phyloP scores from a whole-genome alignment of 768 basidiomycete species.

The Rhizopogon roseolus region DNA sequence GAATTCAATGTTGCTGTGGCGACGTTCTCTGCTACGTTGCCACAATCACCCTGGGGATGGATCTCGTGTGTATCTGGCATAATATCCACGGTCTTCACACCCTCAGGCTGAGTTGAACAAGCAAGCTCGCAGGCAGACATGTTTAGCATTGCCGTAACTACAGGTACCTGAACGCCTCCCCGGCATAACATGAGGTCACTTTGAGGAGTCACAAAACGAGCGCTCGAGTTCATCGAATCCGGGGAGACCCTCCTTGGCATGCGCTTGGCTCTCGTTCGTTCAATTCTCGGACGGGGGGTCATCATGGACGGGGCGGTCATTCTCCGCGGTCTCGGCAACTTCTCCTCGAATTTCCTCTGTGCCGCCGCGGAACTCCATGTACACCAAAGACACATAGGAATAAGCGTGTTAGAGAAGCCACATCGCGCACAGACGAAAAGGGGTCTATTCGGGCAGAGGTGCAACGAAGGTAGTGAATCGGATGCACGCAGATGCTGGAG shows the following conservation, averaged over 20 bases:
- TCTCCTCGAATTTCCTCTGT: slow-evolving; percentile 33
- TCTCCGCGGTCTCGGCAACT: slow-evolving; percentile 30
- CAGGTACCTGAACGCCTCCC: slow-evolving; percentile 12
- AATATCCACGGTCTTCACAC: not conserved
- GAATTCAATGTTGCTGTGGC: slow-evolving; percentile 22
- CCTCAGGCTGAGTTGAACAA: not conserved
- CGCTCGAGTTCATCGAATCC: slow-evolving; percentile 15
- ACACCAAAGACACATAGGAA: slow-evolving; percentile 50
- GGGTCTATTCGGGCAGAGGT: slow-evolving; percentile 36
- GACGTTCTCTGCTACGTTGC: slow-evolving; percentile 16
- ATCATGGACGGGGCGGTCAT: slow-evolving; percentile 22
- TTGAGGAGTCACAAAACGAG: slow-evolving; percentile 17
- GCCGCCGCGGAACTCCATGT: slow-evolving; percentile 41
- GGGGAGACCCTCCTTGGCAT: slow-evolving; percentile 15
- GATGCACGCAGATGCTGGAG: slow-evolving; percentile 39
- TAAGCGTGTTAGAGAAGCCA: slow-evolving; percentile 42
- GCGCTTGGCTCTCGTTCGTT: not conserved
- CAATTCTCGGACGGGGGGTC: slow-evolving; percentile 9
- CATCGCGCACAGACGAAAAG: slow-evolving; percentile 43
- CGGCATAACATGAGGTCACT: slow-evolving; percentile 10
- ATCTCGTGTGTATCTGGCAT: not conserved
- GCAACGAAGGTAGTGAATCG: slow-evolving; percentile 42
- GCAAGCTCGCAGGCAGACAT: slow-evolving; percentile 15
- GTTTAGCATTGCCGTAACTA: slow-evolving; percentile 25
- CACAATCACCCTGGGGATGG: slow-evolving; percentile 10